Conservation (phyloP, 2,329 filamentous ascomycete genomes). For the Pseudogymnoascus pannorum region DNA sequence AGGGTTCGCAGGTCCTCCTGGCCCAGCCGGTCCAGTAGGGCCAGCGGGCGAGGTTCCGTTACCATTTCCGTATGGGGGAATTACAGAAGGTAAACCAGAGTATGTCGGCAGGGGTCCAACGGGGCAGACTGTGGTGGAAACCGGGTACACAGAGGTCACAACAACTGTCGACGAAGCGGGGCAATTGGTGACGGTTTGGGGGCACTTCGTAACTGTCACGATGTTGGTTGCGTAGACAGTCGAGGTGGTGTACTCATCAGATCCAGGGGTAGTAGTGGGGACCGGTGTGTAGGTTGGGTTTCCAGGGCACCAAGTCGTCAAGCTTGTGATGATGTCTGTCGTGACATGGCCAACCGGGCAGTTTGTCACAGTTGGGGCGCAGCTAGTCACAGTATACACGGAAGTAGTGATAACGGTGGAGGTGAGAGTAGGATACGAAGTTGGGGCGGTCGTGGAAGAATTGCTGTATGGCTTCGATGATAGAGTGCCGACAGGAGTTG, state of each 20-base stretch:
- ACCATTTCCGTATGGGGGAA: constrained; percentile 2
- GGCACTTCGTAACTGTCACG: constrained; percentile 10
- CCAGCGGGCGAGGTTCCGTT: not conserved
- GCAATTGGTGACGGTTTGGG: constrained; percentile 7
- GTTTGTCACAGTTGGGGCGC: constrained; percentile 39
- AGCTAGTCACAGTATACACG: constrained; percentile 44
- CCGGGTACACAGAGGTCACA: not conserved
- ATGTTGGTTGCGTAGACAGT: constrained; percentile 13
- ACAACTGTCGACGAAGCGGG: not conserved
- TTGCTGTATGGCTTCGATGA: constrained; percentile 2
- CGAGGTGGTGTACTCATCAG: constrained; percentile 9
- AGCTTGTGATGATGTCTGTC: constrained; percentile 36
- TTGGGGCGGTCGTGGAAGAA: not conserved
- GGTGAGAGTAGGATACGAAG: constrained; percentile 11
- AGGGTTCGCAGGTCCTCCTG: not conserved
- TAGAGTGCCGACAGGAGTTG: not conserved
- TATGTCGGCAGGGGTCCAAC: not conserved
- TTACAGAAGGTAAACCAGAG: not conserved
- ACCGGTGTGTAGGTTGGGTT: constrained; percentile 8
- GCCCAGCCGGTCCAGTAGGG: not conserved
- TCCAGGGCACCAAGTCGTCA: constrained; percentile 40
- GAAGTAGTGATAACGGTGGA: constrained; percentile 45
- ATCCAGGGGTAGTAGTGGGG: not conserved
- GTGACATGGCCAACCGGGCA: constrained; percentile 41
- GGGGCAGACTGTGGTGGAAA: constrained; percentile 4